Conservation (phyloP, 1,139 yeast genomes). For the Geotrichum fermentans region DNA sequence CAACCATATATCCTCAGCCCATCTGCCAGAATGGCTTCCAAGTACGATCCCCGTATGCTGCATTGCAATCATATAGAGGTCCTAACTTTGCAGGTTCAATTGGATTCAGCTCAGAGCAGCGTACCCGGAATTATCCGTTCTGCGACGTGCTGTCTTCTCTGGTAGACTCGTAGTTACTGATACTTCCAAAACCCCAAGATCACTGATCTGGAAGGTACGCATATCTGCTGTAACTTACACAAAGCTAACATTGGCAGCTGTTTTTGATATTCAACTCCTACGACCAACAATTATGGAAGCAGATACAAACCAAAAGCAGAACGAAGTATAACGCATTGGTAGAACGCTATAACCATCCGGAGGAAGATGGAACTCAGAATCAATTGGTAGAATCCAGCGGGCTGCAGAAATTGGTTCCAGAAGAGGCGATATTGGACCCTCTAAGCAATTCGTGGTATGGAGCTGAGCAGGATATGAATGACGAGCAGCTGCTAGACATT, state of each 20-base stretch:
- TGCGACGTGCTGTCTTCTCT: constrained; percentile 9
- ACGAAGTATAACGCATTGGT: constrained; percentile 7
- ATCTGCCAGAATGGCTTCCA: too few relatives aligned
- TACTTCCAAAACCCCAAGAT: constrained; percentile 26
- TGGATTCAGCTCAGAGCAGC: constrained; percentile 13
- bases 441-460: constrained; percentile 17
- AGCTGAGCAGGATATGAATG: constrained; percentile 23
- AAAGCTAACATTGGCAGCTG: constrained; percentile 4
- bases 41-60: too few relatives aligned
- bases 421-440: constrained; percentile 5
- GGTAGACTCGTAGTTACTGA: constrained; percentile 11
- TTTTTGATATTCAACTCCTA: constrained; percentile 17
- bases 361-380: not conserved
- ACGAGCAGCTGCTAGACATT: constrained; percentile 30
- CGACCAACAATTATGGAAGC: constrained; percentile 11
- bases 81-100: too few relatives aligned
- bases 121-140: constrained; percentile 11
- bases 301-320: constrained; percentile 8
- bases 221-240: constrained; percentile 8
- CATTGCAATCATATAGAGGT: too few relatives aligned
- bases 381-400: not conserved
- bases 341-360: not conserved
- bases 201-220: constrained; percentile 30
- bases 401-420: not conserved
- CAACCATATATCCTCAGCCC: too few relatives aligned